Percentiles rank a stretch among this genome's conserved stretches.
phyloP scores from a whole-genome alignment of 306 rosid species.

The Echinosophora koreensis region DNA sequence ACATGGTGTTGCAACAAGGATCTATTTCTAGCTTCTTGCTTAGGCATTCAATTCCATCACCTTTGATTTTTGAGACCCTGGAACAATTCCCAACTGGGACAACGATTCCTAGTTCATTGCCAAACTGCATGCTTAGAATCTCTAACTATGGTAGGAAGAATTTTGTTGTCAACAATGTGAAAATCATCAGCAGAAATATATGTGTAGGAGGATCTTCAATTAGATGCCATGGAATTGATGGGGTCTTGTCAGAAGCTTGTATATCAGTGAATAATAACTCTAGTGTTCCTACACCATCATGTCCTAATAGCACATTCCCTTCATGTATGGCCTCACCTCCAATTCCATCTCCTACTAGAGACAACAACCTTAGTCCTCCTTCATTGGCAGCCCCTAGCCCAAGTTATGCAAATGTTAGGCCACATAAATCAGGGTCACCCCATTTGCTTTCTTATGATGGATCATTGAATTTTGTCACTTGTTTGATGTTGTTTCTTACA shows the following conservation, averaged over 20 bases:
- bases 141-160: conserved; percentile 65
- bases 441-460: background rate
- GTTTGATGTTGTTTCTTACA: conserved; percentile 6
- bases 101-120: conserved; percentile 58
- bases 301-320: conserved; percentile 42
- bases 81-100: conserved; percentile 67
- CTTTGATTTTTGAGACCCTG: conserved; percentile 57
- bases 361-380: conserved; percentile 33
- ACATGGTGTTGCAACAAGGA: conserved; percentile 36
- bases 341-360: conserved; percentile 15
- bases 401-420: background rate
- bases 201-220: conserved; percentile 62
- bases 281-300: conserved; percentile 36
- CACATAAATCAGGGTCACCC: conserved; percentile 53
- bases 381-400: conserved; percentile 39
- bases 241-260: conserved; percentile 49
- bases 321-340: conserved; percentile 40
- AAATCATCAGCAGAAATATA: conserved; percentile 64
- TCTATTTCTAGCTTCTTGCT: conserved; percentile 54
- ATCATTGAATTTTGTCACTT: background rate
- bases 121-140: conserved; percentile 56
- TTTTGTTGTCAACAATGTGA: conserved; percentile 61
- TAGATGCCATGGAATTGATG: conserved; percentile 75
- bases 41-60: conserved; percentile 72
- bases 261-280: background rate